Evolutionary conservation across 495 filamentous ascomycete species (phyloP).

Genomic region (Thermothielavioides terrestris): DNA sequence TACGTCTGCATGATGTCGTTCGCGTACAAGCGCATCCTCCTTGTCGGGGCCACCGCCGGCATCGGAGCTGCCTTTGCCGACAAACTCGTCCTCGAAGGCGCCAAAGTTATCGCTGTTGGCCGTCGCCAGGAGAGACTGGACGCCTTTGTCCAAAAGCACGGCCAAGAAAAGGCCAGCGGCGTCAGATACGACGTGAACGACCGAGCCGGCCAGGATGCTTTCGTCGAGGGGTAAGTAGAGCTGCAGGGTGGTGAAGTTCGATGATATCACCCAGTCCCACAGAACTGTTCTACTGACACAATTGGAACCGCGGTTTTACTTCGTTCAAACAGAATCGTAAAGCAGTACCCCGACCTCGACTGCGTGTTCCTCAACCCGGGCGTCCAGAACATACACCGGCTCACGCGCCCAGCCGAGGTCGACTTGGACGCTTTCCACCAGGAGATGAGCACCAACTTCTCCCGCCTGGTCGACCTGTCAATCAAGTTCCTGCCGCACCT

Average conservation of each 20-base stretch:
- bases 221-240: not conserved
- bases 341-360: conserved; percentile 47
- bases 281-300: no score
- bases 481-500: not conserved
- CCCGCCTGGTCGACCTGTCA: not conserved
- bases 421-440: not conserved
- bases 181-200: not conserved
- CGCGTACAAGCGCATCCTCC: conserved; percentile 6
- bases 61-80: conserved; percentile 1
- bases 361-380: conserved; percentile 46
- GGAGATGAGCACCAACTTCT: not conserved
- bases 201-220: not conserved
- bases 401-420: not conserved
- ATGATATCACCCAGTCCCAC: not conserved
- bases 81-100: not conserved
- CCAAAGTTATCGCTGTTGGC: conserved; percentile 4
- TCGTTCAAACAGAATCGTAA: conserved; percentile 33
- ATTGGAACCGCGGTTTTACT: not conserved
- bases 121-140: conserved; percentile 5
- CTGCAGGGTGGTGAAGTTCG: no score
- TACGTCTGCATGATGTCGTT: no score
- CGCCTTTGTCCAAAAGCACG: conserved; percentile 2
- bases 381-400: conserved; percentile 24
- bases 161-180: not conserved
- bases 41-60: conserved; percentile 1